Conservation (phyloP, 345 rosid species). For the Populus tremula region DNA sequence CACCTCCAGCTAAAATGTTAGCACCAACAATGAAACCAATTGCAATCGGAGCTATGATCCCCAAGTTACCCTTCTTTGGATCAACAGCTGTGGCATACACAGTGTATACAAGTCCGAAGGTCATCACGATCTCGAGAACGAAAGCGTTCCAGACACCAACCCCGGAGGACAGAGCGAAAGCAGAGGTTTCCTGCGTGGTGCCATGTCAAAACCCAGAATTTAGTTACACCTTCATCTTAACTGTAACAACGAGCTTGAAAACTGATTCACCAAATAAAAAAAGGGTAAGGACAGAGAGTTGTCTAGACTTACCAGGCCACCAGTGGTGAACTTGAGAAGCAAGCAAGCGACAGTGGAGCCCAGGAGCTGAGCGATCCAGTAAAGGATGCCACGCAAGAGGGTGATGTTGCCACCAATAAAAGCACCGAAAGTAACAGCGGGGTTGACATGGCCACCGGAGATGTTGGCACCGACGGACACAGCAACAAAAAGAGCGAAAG, state of each 20-base stretch:
- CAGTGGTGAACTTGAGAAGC: slow-evolving; percentile 73
- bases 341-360: slow-evolving; percentile 82
- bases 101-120: slow-evolving; percentile 83
- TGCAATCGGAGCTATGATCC: slow-evolving; percentile 71
- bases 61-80: slow-evolving; percentile 75
- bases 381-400: slow-evolving; percentile 78
- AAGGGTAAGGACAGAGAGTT: too few relatives aligned
- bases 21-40: slow-evolving; percentile 93
- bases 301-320: slow-evolving; percentile 50
- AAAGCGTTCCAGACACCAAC: slow-evolving; percentile 73
- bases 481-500: slow-evolving; percentile 71
- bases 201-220: neutral
- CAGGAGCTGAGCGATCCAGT: slow-evolving; percentile 88
- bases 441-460: slow-evolving; percentile 95
- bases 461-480: slow-evolving; percentile 81
- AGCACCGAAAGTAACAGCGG: slow-evolving; percentile 87
- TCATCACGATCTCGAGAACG: slow-evolving; percentile 92
- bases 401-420: slow-evolving; percentile 86
- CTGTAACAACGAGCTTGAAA: neutral
- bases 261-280: too few relatives aligned
- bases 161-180: slow-evolving; percentile 67
- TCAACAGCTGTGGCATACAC: slow-evolving; percentile 91
- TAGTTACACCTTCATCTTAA: neutral
- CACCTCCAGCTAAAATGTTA: slow-evolving; percentile 85
- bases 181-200: slow-evolving; percentile 49